A percentile compares a stretch with the other conserved stretches of the same genome.
phyloP scores from a whole-genome alignment of 345 rosid genomes.

The Arabis hirsuta region DNA sequence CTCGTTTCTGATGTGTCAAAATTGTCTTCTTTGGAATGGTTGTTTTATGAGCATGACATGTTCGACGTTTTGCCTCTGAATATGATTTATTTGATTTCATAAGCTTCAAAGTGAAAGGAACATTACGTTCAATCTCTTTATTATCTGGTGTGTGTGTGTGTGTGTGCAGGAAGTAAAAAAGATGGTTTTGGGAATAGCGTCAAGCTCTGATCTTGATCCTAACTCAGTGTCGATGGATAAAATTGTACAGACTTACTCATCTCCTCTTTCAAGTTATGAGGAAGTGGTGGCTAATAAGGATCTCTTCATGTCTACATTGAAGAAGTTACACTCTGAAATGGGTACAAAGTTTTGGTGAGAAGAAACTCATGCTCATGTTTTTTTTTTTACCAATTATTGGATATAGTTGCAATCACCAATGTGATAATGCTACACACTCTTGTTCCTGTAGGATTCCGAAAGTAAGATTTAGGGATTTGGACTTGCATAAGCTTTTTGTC shows the following conservation, averaged over 20 bases:
- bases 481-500: conserved; percentile 7
- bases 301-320: conserved; percentile 4
- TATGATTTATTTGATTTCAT: too few relatives aligned
- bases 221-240: neutral
- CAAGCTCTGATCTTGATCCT: neutral
- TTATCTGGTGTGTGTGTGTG: neutral
- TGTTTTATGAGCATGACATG: neutral
- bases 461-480: neutral
- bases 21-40: neutral
- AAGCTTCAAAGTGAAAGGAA: too few relatives aligned
- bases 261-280: conserved; percentile 4
- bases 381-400: neutral
- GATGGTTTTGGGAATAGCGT: neutral
- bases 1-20: neutral
- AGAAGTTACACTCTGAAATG: conserved; percentile 2
- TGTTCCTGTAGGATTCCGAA: neutral
- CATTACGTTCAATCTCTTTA: too few relatives aligned
- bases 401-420: neutral
- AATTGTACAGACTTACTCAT: neutral
- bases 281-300: neutral
- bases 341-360: neutral
- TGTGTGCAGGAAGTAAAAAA: neutral
- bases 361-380: neutral
- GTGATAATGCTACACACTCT: too few relatives aligned
- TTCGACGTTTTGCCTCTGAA: neutral